phyloP scores from a whole-genome alignment of 345 rosid genomes.

The Eucalyptus guilfoylei region DNA sequence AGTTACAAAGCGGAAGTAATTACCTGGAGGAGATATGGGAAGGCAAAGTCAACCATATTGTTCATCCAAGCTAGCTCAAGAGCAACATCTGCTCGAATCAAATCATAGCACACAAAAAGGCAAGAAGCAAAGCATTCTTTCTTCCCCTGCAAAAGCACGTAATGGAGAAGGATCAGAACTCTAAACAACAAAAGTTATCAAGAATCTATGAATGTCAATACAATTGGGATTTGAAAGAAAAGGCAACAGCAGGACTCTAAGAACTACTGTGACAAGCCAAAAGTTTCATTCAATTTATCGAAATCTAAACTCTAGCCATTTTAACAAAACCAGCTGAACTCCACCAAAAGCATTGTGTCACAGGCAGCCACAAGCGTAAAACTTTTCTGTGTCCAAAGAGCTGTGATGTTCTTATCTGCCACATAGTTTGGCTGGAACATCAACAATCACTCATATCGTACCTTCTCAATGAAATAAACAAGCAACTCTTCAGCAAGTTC shows the following conservation, averaged over 20 bases:
- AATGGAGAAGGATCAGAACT: neutral
- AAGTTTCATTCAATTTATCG: neutral
- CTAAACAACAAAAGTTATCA: neutral
- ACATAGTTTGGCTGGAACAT: neutral
- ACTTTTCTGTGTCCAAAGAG: neutral
- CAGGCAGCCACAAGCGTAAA: neutral
- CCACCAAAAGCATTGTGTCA: neutral
- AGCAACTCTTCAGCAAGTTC: constrained; percentile 96
- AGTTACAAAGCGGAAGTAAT: neutral
- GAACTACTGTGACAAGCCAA: neutral
- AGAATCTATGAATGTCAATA: neutral
- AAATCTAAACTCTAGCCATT: neutral
- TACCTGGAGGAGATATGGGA: constrained; percentile 24
- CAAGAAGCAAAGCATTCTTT: constrained; percentile 44
- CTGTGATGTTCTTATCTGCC: neutral
- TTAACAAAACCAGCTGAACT: neutral
- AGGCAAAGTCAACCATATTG: constrained; percentile 36
- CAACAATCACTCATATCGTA: neutral
- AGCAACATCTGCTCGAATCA: constrained; percentile 30
- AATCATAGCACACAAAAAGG: constrained; percentile 38
- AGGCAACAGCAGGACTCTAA: neutral
- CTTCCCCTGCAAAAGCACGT: constrained; percentile 19
- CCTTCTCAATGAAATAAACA: constrained; percentile 94
- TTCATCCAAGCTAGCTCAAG: constrained; percentile 44
- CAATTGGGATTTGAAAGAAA: neutral